phyloP scores from a whole-genome alignment of 169 alveolate species.

The Babesia divergens region DNA sequence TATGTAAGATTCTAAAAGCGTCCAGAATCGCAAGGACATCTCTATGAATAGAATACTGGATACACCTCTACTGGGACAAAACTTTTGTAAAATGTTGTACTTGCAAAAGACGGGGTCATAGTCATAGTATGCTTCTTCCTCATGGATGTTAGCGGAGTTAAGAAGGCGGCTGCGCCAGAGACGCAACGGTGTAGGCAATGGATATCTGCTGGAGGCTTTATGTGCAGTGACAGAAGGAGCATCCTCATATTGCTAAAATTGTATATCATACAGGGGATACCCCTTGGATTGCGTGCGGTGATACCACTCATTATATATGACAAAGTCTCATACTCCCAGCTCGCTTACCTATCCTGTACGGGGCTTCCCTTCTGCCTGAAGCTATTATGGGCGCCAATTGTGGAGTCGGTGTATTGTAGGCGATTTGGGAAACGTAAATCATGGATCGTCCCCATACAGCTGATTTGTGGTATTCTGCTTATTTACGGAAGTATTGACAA shows the following conservation, averaged over 20 bases:
- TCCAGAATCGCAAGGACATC: no score
- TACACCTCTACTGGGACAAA: no score
- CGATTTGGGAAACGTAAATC: constrained; percentile 88
- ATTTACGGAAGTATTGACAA: constrained; percentile 54
- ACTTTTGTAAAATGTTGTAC: no score
- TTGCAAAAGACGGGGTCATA: no score
- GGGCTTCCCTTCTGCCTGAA: constrained; percentile 80
- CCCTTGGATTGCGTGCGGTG: constrained; percentile 79
- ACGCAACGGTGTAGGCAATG: neutral
- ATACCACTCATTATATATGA: constrained; percentile 80
- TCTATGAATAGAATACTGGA: no score
- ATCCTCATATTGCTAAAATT: constrained; percentile 10
- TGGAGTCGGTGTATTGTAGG: constrained; percentile 80
- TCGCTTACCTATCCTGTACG: constrained; percentile 69
- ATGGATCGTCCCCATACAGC: constrained; percentile 88
- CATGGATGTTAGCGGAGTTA: neutral
- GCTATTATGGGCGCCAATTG: constrained; percentile 92
- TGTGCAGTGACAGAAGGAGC: constrained; percentile 1
- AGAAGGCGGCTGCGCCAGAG: neutral
- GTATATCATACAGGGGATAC: constrained; percentile 73
- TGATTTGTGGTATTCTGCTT: constrained; percentile 59
- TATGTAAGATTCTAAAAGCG: no score
- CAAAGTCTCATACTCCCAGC: constrained; percentile 75
- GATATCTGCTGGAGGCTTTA: neutral
- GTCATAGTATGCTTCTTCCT: no score